phyloP scores from a whole-genome alignment of 768 basidiomycete genomes.

The Cubamyces lactineus region DNA sequence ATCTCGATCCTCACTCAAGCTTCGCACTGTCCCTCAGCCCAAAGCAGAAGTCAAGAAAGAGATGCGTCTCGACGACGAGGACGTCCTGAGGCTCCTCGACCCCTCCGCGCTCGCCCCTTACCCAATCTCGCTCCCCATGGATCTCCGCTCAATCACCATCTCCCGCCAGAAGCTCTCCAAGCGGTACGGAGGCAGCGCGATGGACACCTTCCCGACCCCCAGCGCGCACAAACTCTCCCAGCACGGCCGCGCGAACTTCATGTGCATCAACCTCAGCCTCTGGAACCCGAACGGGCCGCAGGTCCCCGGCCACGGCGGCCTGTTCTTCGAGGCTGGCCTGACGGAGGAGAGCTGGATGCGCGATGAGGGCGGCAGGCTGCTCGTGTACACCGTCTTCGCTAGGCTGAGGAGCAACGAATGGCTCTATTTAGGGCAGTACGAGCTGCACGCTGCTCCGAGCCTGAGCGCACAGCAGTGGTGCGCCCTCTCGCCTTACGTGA shows the following conservation, averaged over 20 bases:
- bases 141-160: conserved; percentile 34
- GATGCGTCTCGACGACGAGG: conserved; percentile 10
- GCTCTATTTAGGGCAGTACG: conserved; percentile 40
- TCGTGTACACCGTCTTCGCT: conserved; percentile 11
- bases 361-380: neutral
- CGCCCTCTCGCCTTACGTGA: neutral
- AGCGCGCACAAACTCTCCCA: conserved; percentile 19
- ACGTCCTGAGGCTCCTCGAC: conserved; percentile 7
- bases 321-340: conserved; percentile 33
- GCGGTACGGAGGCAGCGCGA: conserved; percentile 41
- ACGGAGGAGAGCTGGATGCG: conserved; percentile 1
- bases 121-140: conserved; percentile 33
- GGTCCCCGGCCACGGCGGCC: conserved; percentile 39
- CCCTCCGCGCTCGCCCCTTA: conserved; percentile 32
- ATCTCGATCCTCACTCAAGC: neutral
- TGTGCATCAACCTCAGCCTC: conserved; percentile 36
- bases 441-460: conserved; percentile 1
- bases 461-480: conserved; percentile 37
- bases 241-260: conserved; percentile 40
- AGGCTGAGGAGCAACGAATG: conserved; percentile 21
- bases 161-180: conserved; percentile 36
- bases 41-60: conserved; percentile 19
- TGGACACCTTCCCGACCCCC: conserved; percentile 35
- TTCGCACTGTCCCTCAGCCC: neutral
- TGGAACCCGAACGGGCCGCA: conserved; percentile 42